These are phyloP conservation scores for Hemileccinum rubropunctum DNA, from an alignment of 768 basidiomycete genomes.

Conservation along the genomic window DNA sequence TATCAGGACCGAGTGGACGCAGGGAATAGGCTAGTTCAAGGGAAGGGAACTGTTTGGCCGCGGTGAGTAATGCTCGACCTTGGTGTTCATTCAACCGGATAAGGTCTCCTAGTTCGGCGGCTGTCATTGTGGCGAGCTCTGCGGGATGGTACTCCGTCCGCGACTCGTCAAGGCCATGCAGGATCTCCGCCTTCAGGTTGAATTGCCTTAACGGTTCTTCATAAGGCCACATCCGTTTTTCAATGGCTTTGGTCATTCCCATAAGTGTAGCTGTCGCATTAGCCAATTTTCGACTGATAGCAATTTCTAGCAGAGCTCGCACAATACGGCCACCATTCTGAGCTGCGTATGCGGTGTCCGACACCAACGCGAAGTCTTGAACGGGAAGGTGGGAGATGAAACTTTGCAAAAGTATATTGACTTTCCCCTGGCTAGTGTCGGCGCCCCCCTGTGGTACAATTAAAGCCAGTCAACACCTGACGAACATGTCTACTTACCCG, in stretches of 20 bases:
- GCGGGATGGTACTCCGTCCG: slow-evolving; percentile 76
- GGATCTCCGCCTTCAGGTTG: slow-evolving; percentile 68
- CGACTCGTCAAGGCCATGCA: slow-evolving; percentile 76
- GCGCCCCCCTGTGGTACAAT: slow-evolving; percentile 52
- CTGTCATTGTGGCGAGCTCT: slow-evolving; percentile 66
- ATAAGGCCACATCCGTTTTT: slow-evolving; percentile 92
- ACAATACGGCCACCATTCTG: slow-evolving; percentile 95
- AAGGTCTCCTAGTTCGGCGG: slow-evolving; percentile 70
- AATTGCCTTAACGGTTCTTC: slow-evolving; percentile 89
- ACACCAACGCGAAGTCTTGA: slow-evolving; percentile 95
- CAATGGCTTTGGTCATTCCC: slow-evolving; percentile 90
- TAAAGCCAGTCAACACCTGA: neutral
- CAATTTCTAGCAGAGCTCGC: slow-evolving; percentile 93
- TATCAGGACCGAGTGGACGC: slow-evolving; percentile 79
- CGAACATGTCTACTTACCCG: slow-evolving; percentile 46
- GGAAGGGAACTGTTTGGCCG: slow-evolving; percentile 84
- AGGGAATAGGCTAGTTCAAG: slow-evolving; percentile 63
- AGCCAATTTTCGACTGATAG: slow-evolving; percentile 91
- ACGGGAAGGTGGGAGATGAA: slow-evolving; percentile 79
- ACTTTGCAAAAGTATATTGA: slow-evolving; percentile 91
- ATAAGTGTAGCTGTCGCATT: slow-evolving; percentile 74
- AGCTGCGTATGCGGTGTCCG: slow-evolving; percentile 90
- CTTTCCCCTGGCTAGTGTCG: slow-evolving; percentile 73
- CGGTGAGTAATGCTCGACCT: slow-evolving; percentile 72
- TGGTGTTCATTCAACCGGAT: slow-evolving; percentile 85